A percentile compares a stretch with the other conserved stretches of the same genome.
phyloP scores from a whole-genome alignment of 2,329 filamentous ascomycete genomes.

The Aspergillus sp. region DNA sequence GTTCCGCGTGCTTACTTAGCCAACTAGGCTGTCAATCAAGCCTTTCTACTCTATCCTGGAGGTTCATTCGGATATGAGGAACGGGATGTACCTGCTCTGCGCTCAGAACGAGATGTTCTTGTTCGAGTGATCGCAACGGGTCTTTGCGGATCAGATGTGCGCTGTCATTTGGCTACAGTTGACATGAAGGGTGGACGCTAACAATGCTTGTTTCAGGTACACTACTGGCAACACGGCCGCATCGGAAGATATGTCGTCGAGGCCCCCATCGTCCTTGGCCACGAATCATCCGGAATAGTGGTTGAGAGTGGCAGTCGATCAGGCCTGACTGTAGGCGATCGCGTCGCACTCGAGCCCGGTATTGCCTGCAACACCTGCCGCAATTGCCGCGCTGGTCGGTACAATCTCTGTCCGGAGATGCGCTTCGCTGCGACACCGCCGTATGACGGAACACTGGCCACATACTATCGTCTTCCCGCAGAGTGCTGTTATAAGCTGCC shows the following conservation, averaged over 20 bases:
- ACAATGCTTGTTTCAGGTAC: conserved; percentile 23
- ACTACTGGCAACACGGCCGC: conserved; percentile 42
- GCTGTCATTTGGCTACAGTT: too few relatives aligned
- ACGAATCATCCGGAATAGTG: conserved; percentile 68
- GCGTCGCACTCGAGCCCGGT: conserved; percentile 73
- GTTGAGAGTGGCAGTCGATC: conserved; percentile 56
- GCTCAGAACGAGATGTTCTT: conserved; percentile 64
- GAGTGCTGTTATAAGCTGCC: conserved; percentile 91
- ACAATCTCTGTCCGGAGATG: conserved; percentile 87
- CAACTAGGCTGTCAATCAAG: conserved; percentile 1
- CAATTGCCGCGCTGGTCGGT: conserved; percentile 72
- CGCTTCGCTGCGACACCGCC: conserved; percentile 86
- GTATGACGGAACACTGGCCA: conserved; percentile 78
- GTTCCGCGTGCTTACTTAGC: neutral
- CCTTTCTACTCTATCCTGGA: conserved; percentile 22
- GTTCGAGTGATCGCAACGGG: conserved; percentile 77
- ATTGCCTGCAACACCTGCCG: conserved; percentile 68
- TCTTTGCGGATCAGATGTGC: conserved; percentile 78
- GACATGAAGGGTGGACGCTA: too few relatives aligned
- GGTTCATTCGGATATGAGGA: conserved; percentile 24
- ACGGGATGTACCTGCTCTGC: conserved; percentile 17
- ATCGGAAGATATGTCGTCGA: conserved; percentile 39
- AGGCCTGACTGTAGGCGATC: conserved; percentile 61
- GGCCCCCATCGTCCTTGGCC: conserved; percentile 51
- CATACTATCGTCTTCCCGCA: conserved; percentile 74